These are phyloP conservation scores for Fusarium burgessii DNA, from an alignment of 2,329 filamentous ascomycete species.

Conservation along the genomic window DNA sequence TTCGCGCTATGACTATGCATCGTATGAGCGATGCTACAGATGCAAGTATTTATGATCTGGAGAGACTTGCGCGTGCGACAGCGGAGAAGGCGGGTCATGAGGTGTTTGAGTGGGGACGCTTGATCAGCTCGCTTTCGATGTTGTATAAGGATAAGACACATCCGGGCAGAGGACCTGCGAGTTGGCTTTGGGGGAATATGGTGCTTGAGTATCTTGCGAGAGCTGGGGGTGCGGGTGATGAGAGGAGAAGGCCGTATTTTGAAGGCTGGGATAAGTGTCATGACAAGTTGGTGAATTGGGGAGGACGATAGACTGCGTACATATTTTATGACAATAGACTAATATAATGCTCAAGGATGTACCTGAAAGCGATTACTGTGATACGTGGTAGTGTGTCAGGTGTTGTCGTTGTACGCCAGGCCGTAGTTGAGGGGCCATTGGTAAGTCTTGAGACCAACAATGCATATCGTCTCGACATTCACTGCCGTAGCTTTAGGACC, in stretches of 20 bases:
- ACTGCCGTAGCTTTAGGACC: accelerated
- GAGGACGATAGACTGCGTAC: slow-evolving; percentile 22
- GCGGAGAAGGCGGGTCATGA: slow-evolving; percentile 37
- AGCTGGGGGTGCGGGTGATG: slow-evolving; percentile 15
- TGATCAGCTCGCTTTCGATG: slow-evolving; percentile 32
- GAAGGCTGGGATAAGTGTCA: slow-evolving; percentile 37
- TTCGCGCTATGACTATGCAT: slow-evolving; percentile 34
- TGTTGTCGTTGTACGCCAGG: no score
- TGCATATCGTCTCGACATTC: neutral
- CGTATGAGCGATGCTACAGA: slow-evolving; percentile 29
- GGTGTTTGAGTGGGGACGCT: slow-evolving; percentile 38
- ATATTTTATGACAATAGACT: slow-evolving; percentile 14
- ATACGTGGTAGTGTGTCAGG: no score
- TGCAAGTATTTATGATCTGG: slow-evolving; percentile 33
- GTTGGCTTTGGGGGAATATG: slow-evolving; percentile 42
- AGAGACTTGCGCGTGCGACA: slow-evolving; percentile 28
- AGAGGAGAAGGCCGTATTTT: slow-evolving; percentile 32
- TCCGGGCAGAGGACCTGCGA: slow-evolving; percentile 34
- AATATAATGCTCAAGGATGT: neutral
- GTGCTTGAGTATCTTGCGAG: slow-evolving; percentile 38
- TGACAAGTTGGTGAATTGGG: slow-evolving; percentile 25
- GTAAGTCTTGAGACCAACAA: neutral
- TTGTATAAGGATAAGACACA: slow-evolving; percentile 41
- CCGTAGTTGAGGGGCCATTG: no score
- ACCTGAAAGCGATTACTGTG: no score